Evolutionary conservation across 192 early-diverging fungal species (phyloP).

Genomic region (Coemansia furcata): DNA sequence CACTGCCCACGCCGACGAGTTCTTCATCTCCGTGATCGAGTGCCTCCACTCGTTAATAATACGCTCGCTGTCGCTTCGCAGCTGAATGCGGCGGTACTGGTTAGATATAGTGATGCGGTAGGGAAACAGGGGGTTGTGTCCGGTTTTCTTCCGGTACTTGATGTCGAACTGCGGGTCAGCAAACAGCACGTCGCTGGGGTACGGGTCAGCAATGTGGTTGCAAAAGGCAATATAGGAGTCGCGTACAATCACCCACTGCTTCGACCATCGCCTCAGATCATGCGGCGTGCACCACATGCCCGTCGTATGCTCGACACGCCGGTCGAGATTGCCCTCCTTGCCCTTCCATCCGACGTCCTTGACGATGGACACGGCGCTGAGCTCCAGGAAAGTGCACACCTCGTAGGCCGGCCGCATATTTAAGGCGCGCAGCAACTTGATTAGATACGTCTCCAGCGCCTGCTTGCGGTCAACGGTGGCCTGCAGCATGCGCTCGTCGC

Average conservation of each 20-base stretch:
- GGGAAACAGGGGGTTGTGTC: conserved; percentile 55
- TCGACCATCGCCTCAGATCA: conserved; percentile 57
- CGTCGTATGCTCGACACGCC: conserved; percentile 57
- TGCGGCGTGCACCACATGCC: conserved; percentile 51
- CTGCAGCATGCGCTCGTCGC: conserved; percentile 23
- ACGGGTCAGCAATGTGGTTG: conserved; percentile 51
- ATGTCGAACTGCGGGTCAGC: conserved; percentile 54
- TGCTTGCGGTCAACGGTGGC: conserved; percentile 55
- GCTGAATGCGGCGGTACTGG: conserved; percentile 61
- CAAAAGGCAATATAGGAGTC: conserved; percentile 65
- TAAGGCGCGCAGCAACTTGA: conserved; percentile 56
- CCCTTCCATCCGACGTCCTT: conserved; percentile 85
- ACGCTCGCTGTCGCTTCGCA: conserved; percentile 64
- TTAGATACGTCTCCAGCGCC: conserved; percentile 62
- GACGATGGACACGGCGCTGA: conserved; percentile 68
- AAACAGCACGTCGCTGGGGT: conserved; percentile 52
- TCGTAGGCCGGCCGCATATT: conserved; percentile 67
- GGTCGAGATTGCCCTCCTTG: conserved; percentile 73
- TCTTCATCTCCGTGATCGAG: conserved; percentile 58
- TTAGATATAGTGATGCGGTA: conserved; percentile 64
- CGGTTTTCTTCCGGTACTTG: conserved; percentile 48
- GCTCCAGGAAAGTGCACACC: conserved; percentile 73
- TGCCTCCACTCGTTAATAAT: conserved; percentile 70
- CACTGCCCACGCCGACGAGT: conserved; percentile 61
- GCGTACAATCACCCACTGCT: conserved; percentile 71